Evolutionary conservation across 2,329 filamentous ascomycete species (phyloP), one percentile per base, ranked within the genome.

Genomic region (Bipolaris oryzae): DNA sequence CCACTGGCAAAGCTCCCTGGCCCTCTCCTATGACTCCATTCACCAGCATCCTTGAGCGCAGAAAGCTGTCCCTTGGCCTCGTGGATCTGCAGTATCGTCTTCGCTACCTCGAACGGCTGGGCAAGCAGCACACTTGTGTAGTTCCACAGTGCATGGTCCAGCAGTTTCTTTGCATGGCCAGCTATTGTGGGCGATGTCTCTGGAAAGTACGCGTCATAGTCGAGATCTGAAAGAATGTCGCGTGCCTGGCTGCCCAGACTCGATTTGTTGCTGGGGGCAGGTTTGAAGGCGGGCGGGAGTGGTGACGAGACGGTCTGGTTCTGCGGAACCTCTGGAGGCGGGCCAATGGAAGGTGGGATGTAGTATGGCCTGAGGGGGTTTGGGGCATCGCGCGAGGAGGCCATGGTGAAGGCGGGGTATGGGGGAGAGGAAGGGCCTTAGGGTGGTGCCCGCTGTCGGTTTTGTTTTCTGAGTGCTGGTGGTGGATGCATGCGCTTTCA

Each of bases 71-170:
- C 76, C 9, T 76, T 74, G 35, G 80, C 80, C 50, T 85, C 78
- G 62, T 85, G 86, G 49, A 92, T 87, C 78, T 99, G 95, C 67
- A 99, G 79, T 53, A 98, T 86, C 13, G 89, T 95, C 83, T 97
- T 98, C 71, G 94, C 92, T 55, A 97, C 93, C 81, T 98, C 95
- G 76, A 99, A 98, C 13, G 95, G 95, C 78, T 99, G 95, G 51
- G 92, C 90, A 74, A 96, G 88, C 70, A 98, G 77, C 21, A 96
- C 88, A 55, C 89, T 92, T 13, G 89, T 89, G 79, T 99, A 99
- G 74, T 95, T 94, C 88, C 93, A 96, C 76, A 96, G 74, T 63
- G 95, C 86, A 74, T 93, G 89, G 73, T 98, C 92, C 45, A 96
- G 73, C 58, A 96, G 79, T 61, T 89, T 88, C 73, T 89, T 91